phyloP scores from a whole-genome alignment of 441 rosid species.

The Adansonia madagascariensis region DNA sequence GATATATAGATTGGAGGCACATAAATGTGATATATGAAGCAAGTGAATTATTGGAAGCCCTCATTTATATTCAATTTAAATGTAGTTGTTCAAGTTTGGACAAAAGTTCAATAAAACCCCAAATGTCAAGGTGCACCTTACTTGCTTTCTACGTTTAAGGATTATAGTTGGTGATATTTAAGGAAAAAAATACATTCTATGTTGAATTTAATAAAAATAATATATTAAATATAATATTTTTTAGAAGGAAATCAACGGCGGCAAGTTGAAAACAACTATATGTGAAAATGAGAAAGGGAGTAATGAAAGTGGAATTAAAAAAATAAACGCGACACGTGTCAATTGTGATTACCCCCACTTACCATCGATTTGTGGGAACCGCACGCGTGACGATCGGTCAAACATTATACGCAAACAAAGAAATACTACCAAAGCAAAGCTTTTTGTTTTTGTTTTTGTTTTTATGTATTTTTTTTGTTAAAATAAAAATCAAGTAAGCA shows the following conservation, averaged over 20 bases:
- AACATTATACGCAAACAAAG: conserved; percentile 54
- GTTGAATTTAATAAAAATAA: too few relatives aligned
- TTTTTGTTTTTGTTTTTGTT: neutral
- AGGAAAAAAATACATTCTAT: too few relatives aligned
- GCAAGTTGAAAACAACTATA: neutral
- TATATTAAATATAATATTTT: neutral
- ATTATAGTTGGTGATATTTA: too few relatives aligned
- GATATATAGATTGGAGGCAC: neutral
- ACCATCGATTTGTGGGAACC: conserved; percentile 56
- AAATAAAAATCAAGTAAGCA: neutral
- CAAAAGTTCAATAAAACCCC: neutral
- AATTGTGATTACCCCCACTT: neutral
- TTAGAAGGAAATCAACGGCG: neutral
- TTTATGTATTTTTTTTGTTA: neutral
- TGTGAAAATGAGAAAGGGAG: neutral
- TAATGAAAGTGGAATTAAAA: neutral
- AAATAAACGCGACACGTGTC: neutral
- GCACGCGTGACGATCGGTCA: conserved; percentile 76
- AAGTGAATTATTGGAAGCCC: conserved; percentile 16
- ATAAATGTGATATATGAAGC: conserved; percentile 8
- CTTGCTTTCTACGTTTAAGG: neutral
- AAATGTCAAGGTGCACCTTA: too few relatives aligned
- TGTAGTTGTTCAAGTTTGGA: conserved; percentile 4
- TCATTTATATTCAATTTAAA: conserved; percentile 9
- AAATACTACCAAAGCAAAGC: conserved; percentile 21